Evolutionary conservation across 768 basidiomycete species (phyloP).

Genomic region (Lactifluus piperatus): DNA sequence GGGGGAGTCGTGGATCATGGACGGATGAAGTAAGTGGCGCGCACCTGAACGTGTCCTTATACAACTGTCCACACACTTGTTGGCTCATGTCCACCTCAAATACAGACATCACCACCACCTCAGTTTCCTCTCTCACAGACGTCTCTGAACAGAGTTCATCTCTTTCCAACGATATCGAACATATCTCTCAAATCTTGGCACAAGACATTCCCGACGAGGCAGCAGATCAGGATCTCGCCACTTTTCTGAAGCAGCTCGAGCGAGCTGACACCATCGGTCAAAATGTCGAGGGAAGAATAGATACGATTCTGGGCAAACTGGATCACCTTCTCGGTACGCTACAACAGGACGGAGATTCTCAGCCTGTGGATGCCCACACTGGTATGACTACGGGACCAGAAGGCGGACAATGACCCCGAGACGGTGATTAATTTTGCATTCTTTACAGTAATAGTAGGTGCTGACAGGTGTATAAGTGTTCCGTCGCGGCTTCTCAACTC

Average conservation of each 20-base stretch:
- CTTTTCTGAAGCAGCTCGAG: constrained; percentile 48
- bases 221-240: constrained; percentile 39
- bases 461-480: constrained; percentile 6
- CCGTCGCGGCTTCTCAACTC: background rate
- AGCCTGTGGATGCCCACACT: background rate
- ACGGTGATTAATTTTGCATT: background rate
- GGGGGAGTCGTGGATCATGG: constrained; percentile 17
- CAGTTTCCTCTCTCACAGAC: background rate
- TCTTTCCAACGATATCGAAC: constrained; percentile 33
- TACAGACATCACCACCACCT: background rate
- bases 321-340: constrained; percentile 45
- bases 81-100: constrained; percentile 1
- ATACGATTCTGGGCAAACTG: constrained; percentile 49
- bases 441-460: background rate
- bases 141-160: background rate
- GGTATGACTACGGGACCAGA: background rate
- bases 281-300: constrained; percentile 54
- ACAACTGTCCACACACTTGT: no score
- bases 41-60: background rate
- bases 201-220: constrained; percentile 22
- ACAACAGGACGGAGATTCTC: constrained; percentile 24
- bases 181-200: constrained; percentile 28
- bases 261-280: constrained; percentile 49
- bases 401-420: background rate
- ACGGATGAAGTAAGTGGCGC: background rate